These are phyloP conservation scores for Komagataella phaffii DNA, from an alignment of 805 yeast genomes.

Conservation along the genomic window DNA sequence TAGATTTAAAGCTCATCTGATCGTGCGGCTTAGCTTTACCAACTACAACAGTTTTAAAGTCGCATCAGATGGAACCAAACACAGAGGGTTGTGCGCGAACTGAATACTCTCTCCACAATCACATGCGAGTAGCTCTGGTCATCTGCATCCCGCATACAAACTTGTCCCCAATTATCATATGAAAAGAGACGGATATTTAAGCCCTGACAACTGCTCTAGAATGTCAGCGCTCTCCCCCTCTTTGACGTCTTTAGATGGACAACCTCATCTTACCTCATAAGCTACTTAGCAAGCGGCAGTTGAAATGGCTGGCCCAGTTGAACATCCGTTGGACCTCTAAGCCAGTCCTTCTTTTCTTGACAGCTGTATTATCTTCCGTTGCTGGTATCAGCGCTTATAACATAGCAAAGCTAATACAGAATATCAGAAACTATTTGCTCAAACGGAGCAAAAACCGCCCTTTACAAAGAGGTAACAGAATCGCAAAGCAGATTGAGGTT, in stretches of 20 bases:
- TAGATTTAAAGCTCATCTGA: neutral
- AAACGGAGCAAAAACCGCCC: conserved; percentile 25
- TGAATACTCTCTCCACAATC: neutral
- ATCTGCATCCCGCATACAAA: neutral
- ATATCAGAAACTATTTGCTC: conserved; percentile 4
- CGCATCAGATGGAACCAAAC: neutral
- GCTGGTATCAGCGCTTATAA: conserved; percentile 11
- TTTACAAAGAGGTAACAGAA: conserved; percentile 23
- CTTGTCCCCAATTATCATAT: neutral
- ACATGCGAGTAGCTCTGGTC: neutral
- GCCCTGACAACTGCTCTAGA: neutral
- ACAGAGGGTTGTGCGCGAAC: too few relatives aligned
- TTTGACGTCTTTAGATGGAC: neutral
- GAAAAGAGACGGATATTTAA: neutral
- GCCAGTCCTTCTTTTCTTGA: conserved; percentile 18
- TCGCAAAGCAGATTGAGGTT: conserved; percentile 30
- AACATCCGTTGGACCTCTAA: conserved; percentile 11
- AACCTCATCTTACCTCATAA: neutral
- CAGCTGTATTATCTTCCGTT: conserved; percentile 14
- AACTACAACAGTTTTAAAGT: neutral
- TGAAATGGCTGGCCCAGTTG: neutral
- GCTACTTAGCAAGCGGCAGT: neutral
- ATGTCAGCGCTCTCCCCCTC: neutral
- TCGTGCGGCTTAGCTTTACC: neutral
- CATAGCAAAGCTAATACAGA: conserved; percentile 11